Evolutionary conservation across 768 basidiomycete genomes (phyloP), one percentile per base, ranked within the genome.

Genomic region (Leccinum imitatum): DNA sequence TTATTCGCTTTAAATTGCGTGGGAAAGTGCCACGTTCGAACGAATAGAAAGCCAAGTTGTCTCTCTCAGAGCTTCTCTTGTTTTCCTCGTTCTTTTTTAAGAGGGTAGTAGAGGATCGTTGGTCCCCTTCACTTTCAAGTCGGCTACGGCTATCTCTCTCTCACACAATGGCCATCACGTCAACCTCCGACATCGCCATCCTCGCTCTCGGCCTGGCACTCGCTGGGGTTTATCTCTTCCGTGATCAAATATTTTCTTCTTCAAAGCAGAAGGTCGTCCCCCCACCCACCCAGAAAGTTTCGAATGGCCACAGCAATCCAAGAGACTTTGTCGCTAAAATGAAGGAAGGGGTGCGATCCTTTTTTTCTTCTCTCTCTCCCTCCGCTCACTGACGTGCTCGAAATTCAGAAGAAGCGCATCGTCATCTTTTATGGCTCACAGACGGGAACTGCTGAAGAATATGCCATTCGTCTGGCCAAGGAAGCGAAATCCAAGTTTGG

Each of bases 361-460:
- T 59, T 31, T 21, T 17, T 21, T 17, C 21, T 44, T 47, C 9
- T 56, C 33, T 59, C 41, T 35, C 33, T 56, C 30, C 61, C 44
- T 62, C 54, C 37, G 11, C 23, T 63, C 19, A 62, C 56, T 25
- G 17, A 35, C 19, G 31, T 25, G 6, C 57, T 48, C 44, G 19
- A 46, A 46, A 46, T 50, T 61, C 69, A 98, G 95, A 96, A 95
- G 85, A 98, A 97, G 76, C 93, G 95, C 62, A 79, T 96, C 15
- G 91, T 93, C 67, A 98, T 98, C 70, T 96, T 99, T 74, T 99
- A 97, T 71, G 96, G 96, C 59, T 98, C 96, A 21, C 96, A 99
- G 72, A 99, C 96, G 0, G 96, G 96, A 59, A 99, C 96, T 15
- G 96, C 96, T 2, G 97, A 98, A 75, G 96, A 99, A 74, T 97